Percentiles rank a stretch among this genome's conserved stretches.
phyloP scores from a whole-genome alignment of 495 filamentous ascomycete genomes.

The Lineolata rhizophorae region DNA sequence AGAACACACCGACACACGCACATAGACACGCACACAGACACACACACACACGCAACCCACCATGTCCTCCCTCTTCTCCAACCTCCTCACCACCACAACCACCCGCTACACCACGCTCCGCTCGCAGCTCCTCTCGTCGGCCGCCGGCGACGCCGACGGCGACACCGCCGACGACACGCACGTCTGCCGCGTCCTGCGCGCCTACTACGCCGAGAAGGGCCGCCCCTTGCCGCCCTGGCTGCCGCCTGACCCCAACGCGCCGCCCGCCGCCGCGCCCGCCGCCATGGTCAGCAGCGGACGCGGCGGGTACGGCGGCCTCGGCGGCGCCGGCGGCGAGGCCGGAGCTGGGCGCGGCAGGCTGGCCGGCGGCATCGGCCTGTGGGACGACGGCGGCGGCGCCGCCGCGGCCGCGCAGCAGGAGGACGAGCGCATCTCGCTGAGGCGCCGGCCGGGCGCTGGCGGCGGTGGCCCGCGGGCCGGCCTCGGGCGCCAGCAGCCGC shows the following conservation, averaged over 20 bases:
- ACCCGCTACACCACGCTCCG: slow-evolving; percentile 63
- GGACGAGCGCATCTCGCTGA: slow-evolving; percentile 5
- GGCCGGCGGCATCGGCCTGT: slow-evolving; percentile 53
- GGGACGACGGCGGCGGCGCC: slow-evolving; percentile 44
- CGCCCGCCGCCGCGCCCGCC: slow-evolving; percentile 30
- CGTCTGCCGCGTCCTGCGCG: slow-evolving; percentile 82
- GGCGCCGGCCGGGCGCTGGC: slow-evolving; percentile 8
- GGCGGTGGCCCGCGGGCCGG: slow-evolving; percentile 12
- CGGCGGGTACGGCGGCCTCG: slow-evolving; percentile 12
- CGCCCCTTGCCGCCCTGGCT: slow-evolving; percentile 74
- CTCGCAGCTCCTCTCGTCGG: slow-evolving; percentile 41
- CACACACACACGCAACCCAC: too few species aligned
- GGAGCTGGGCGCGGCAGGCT: slow-evolving; percentile 19
- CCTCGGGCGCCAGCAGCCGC: slow-evolving; percentile 1
- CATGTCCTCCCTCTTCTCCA: slow-evolving; percentile 63
- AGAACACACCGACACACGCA: too few species aligned
- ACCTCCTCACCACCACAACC: slow-evolving; percentile 57
- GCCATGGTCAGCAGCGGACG: slow-evolving; percentile 21
- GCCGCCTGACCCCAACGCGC: slow-evolving; percentile 59
- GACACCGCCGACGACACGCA: slow-evolving; percentile 91
- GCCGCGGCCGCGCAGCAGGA: slow-evolving; percentile 22
- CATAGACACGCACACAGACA: too few species aligned
- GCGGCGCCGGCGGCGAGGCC: slow-evolving; percentile 8
- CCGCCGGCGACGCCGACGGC: slow-evolving; percentile 54
- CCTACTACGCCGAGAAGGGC: slow-evolving; percentile 81